Base-by-base conservation (phyloP, 1,139 yeast species). In the Spathaspora sp. region DNA sequence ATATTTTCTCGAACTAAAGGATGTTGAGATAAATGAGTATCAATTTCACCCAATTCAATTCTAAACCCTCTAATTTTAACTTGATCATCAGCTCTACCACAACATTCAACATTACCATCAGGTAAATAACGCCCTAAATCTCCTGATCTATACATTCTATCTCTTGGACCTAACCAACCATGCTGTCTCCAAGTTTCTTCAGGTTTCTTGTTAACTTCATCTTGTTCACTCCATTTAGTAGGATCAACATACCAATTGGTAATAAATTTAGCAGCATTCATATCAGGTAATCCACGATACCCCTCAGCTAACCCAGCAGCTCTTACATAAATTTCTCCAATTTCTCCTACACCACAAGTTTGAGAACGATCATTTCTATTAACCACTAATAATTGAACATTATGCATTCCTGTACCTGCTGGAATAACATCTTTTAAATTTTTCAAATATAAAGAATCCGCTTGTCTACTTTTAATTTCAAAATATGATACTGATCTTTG, bases 41-140 rank as follows among this genome's bases (percentile, higher is more conserved):
- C 98, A 60, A 95, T 95, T 69, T 95, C 99, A 53, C 99, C 99
- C 47, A 95, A 76, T 69, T 95, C 99, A 55, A 95, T 95, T 72
- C 99, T 83, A 80, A 95, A 95, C 2, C 99, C 99, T 71, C 99
- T 84, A 54, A 95, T 93, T 68, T 95, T 95, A 51, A 95, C 97
- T 68, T 95, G 99, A 64, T 93, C 98, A 70, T 95, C 99, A 26
- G 99, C 99, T 66, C 99, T 83, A 48, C 99, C 99, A 65, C 96
- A 86, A 67, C 98, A 93, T 72, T 93, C 99, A 54, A 95, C 93
- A 68, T 93, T 89, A 49, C 99, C 99, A 60, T 90, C 97, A 5
- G 99, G 97, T 49, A 91, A 73, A 64, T 93, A 95, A 56, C 99
- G 83, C 44, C 99, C 99, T 57, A 93, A 76, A 68, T 95, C 99